Conservation (phyloP, 1,284 basidiomycete genomes). For the Naganishia sp. region DNA sequence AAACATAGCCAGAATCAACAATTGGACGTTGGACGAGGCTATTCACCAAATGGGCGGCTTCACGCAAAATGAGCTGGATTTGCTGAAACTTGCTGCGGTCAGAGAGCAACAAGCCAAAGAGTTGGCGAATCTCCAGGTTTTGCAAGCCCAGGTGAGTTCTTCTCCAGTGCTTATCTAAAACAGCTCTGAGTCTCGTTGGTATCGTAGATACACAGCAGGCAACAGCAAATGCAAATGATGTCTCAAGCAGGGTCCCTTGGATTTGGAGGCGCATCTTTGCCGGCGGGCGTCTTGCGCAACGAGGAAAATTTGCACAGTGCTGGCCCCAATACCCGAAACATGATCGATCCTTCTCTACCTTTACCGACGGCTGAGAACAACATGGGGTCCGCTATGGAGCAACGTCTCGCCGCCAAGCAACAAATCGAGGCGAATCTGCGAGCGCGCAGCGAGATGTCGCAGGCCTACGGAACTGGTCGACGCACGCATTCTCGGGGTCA, state of each 20-base stretch:
- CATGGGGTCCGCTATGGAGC: slow-evolving; percentile 25
- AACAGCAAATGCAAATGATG: slow-evolving; percentile 19
- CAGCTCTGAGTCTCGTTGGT: not conserved
- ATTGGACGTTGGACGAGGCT: slow-evolving; percentile 31
- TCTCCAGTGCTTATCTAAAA: not conserved
- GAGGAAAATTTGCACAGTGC: not conserved
- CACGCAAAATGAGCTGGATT: slow-evolving; percentile 28
- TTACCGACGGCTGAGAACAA: slow-evolving; percentile 17
- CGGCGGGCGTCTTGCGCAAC: not conserved
- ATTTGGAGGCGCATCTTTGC: not conserved
- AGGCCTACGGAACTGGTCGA: slow-evolving; percentile 1
- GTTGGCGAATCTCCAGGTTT: slow-evolving; percentile 22
- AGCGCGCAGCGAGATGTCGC: slow-evolving; percentile 16
- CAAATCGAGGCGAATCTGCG: slow-evolving; percentile 33
- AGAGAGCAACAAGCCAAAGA: slow-evolving; percentile 30
- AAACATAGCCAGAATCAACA: slow-evolving; percentile 28
- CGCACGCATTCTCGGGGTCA: slow-evolving; percentile 18
- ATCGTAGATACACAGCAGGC: slow-evolving; percentile 7
- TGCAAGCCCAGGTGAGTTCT: slow-evolving; percentile 23
- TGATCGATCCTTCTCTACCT: slow-evolving; percentile 18
- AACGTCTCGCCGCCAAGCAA: slow-evolving; percentile 29
- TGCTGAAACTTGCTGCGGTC: slow-evolving; percentile 27
- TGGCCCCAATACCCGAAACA: slow-evolving; percentile 8
- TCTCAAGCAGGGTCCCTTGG: slow-evolving; percentile 6
- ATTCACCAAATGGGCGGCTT: slow-evolving; percentile 31